A percentile compares a stretch with the other conserved stretches of the same genome.
phyloP scores from a whole-genome alignment of 805 yeast species.

The Maudiozyma pseudohumilis region DNA sequence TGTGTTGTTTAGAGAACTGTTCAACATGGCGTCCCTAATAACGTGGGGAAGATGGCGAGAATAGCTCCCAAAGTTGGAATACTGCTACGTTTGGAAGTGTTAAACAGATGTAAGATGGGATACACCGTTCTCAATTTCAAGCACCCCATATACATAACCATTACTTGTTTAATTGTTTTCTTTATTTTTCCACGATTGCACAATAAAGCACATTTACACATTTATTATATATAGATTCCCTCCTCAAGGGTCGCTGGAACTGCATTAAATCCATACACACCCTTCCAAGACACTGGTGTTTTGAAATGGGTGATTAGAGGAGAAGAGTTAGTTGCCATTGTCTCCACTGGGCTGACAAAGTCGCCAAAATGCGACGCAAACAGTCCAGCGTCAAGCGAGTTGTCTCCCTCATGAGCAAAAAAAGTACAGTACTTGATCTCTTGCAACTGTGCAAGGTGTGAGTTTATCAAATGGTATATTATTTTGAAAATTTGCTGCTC shows the following conservation, averaged over 20 bases:
- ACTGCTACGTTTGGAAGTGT: too few species aligned
- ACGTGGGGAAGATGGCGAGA: too few species aligned
- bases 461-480: slow-evolving; percentile 21
- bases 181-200: too few species aligned
- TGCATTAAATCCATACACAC: slow-evolving; percentile 70
- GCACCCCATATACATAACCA: too few species aligned
- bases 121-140: too few species aligned
- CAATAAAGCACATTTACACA: too few species aligned
- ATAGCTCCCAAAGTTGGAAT: too few species aligned
- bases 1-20: too few species aligned
- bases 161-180: too few species aligned
- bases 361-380: slow-evolving; percentile 14
- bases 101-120: too few species aligned
- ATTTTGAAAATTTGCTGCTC: slow-evolving; percentile 23
- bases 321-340: not conserved
- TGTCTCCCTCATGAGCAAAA: slow-evolving; percentile 86
- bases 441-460: slow-evolving; percentile 5
- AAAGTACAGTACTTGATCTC: slow-evolving; percentile 38
- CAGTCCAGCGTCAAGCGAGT: slow-evolving; percentile 52
- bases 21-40: too few species aligned
- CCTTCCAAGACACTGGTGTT: slow-evolving; percentile 72
- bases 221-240: slow-evolving; percentile 48
- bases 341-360: not conserved
- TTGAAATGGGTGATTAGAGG: slow-evolving; percentile 31
- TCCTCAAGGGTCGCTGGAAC: slow-evolving; percentile 62